A percentile compares a stretch with the other conserved stretches of the same genome.
phyloP scores from a whole-genome alignment of 805 yeast genomes.

The Starmerella stellata region DNA sequence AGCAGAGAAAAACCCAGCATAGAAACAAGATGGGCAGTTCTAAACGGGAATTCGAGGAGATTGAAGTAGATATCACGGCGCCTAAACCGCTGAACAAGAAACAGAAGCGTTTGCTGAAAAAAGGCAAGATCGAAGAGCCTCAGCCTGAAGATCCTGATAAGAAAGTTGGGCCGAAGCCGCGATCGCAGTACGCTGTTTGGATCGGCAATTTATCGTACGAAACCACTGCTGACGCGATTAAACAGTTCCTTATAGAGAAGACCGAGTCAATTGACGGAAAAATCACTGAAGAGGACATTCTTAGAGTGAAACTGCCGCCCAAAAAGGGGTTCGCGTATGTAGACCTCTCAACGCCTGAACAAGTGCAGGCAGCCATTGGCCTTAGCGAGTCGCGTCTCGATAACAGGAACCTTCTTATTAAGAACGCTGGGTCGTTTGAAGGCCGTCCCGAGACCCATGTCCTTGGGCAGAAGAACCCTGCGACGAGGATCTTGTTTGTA shows the following conservation, averaged over 20 bases:
- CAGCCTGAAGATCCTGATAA: slow-evolving; percentile 19
- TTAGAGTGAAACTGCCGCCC: slow-evolving; percentile 66
- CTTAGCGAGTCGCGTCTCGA: slow-evolving; percentile 57
- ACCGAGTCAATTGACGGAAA: slow-evolving; percentile 15
- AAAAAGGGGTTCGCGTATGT: slow-evolving; percentile 71
- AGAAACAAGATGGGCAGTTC: too few species aligned
- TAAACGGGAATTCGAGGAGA: slow-evolving; percentile 23
- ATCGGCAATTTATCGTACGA: slow-evolving; percentile 81
- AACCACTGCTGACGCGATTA: slow-evolving; percentile 57
- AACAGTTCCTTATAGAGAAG: slow-evolving; percentile 43
- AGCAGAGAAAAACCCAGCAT: too few species aligned
- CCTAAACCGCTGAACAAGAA: slow-evolving; percentile 79
- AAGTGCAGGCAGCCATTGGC: slow-evolving; percentile 42
- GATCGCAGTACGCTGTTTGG: slow-evolving; percentile 53
- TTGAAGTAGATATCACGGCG: slow-evolving; percentile 30
- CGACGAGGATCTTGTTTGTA: slow-evolving; percentile 73
- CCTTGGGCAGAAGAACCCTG: slow-evolving; percentile 48
- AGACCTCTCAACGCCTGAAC: slow-evolving; percentile 47
- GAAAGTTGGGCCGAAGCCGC: slow-evolving; percentile 13
- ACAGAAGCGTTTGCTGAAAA: slow-evolving; percentile 69
- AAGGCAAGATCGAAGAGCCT: slow-evolving; percentile 29
- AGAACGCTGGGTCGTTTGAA: slow-evolving; percentile 59
- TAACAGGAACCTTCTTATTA: slow-evolving; percentile 74
- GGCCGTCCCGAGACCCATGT: slow-evolving; percentile 59
- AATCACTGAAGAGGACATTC: slow-evolving; percentile 41